Evolutionary conservation across 148 eudicot species (phyloP).

Genomic region (Vaccinium vitisidaea): DNA sequence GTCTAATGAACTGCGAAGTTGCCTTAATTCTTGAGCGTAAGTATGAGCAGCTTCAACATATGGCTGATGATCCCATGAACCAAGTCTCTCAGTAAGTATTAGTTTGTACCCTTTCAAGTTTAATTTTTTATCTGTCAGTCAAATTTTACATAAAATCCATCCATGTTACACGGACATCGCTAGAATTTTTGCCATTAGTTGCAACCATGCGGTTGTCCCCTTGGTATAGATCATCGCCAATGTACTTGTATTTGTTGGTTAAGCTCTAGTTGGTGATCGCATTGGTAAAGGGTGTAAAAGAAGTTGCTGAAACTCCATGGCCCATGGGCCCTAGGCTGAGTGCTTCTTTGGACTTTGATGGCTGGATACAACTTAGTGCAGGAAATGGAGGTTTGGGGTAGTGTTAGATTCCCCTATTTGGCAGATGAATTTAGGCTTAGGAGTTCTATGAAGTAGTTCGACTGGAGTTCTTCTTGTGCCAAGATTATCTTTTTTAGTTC

Average conservation of each 20-base stretch:
- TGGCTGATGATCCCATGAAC: slow-evolving; percentile 77
- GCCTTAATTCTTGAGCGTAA: slow-evolving; percentile 75
- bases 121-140: not conserved
- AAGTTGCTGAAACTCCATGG: not conserved
- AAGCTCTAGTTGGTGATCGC: not conserved
- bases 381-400: not conserved
- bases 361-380: not conserved
- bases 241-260: not conserved
- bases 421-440: not conserved
- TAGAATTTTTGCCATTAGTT: not conserved
- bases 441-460: not conserved
- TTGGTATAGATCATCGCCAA: not conserved
- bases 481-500: not conserved
- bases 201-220: not conserved
- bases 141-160: not conserved
- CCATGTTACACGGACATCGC: not conserved
- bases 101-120: not conserved
- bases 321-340: not conserved
- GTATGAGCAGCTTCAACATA: slow-evolving; percentile 78
- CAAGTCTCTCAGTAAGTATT: slow-evolving; percentile 71
- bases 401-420: not conserved
- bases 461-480: not conserved
- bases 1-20: slow-evolving; percentile 92
- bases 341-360: not conserved
- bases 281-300: not conserved